Evolutionary conservation across 208 protist genomes (phyloP).

Genomic region (Kentomonas sorsogonicus): DNA sequence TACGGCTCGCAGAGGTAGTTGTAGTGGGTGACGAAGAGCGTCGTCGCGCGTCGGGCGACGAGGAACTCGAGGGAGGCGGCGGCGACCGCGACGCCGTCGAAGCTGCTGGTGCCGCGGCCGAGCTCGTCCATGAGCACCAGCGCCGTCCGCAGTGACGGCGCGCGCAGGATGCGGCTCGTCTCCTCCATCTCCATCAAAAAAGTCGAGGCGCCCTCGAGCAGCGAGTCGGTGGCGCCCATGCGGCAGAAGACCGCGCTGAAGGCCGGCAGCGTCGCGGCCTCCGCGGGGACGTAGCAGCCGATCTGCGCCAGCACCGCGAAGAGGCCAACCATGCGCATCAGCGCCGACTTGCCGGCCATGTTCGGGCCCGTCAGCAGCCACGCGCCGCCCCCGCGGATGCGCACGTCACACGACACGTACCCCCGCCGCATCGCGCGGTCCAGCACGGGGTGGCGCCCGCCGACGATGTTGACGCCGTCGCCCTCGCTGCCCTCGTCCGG

Average conservation of each 20-base stretch:
- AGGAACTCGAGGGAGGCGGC: conserved; percentile 90
- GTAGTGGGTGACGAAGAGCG: conserved; percentile 96
- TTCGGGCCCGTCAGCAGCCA: conserved; percentile 93
- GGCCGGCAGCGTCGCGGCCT: conserved; percentile 66
- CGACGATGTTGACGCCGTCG: conserved; percentile 23
- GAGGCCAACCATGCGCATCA: conserved; percentile 89
- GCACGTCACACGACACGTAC: conserved; percentile 69
- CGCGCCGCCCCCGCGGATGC: conserved; percentile 31
- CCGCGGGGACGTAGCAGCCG: conserved; percentile 93
- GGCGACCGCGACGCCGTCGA: conserved; percentile 93
- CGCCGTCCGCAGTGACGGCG: conserved; percentile 54
- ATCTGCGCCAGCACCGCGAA: conserved; percentile 93
- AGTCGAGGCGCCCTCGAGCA: conserved; percentile 90
- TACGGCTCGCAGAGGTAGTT: conserved; percentile 79
- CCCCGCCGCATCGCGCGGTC: conserved; percentile 45
- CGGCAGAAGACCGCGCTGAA: conserved; percentile 89
- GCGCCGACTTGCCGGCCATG: conserved; percentile 94
- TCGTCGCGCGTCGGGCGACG: conserved; percentile 44
- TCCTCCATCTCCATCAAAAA: conserved; percentile 97
- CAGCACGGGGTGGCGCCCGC: conserved; percentile 70
- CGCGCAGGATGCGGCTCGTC: conserved; percentile 88
- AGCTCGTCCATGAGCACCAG: conserved; percentile 97
- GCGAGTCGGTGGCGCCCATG: conserved; percentile 92
- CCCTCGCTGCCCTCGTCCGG: conserved; percentile 7
- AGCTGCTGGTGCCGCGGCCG: conserved; percentile 93